Conservation (phyloP, 345 rosid species). For the Eucalyptus curtisii region DNA sequence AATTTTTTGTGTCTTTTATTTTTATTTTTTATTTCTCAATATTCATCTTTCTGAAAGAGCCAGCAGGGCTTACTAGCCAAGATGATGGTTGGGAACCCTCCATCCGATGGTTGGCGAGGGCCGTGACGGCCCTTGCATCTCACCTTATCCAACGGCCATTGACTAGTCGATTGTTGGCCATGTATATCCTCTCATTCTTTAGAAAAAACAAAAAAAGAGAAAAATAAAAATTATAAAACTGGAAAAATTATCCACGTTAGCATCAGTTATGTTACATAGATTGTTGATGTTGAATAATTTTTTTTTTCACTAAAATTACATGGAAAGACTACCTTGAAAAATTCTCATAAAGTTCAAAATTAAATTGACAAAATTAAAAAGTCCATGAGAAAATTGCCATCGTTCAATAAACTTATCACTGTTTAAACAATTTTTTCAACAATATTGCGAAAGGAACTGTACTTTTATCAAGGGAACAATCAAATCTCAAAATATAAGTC, state of each 20-base stretch:
- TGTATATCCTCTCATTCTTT: neutral
- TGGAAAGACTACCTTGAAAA: rapidly evolving
- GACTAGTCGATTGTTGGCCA: neutral
- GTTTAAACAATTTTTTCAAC: neutral
- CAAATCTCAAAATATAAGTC: neutral
- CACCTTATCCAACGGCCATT: too few species aligned
- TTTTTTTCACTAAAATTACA: neutral
- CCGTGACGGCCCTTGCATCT: neutral
- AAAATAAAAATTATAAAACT: neutral
- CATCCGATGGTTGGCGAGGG: neutral
- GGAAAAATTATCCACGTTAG: rapidly evolving
- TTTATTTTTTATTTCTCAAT: neutral
- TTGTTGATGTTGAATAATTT: neutral
- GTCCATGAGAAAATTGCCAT: rapidly evolving
- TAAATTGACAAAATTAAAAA: rapidly evolving
- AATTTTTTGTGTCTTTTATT: rapidly evolving
- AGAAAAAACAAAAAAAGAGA: neutral
- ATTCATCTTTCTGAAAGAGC: neutral
- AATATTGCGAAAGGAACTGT: neutral
- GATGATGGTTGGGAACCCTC: too few species aligned
- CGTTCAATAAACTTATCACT: rapidly evolving
- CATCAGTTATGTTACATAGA: rapidly evolving
- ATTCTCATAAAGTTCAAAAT: rapidly evolving
- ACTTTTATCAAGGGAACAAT: neutral
- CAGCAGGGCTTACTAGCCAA: rapidly evolving